Base-by-base conservation (phyloP, 345 rosid species). In the Citrus sinensis region DNA sequence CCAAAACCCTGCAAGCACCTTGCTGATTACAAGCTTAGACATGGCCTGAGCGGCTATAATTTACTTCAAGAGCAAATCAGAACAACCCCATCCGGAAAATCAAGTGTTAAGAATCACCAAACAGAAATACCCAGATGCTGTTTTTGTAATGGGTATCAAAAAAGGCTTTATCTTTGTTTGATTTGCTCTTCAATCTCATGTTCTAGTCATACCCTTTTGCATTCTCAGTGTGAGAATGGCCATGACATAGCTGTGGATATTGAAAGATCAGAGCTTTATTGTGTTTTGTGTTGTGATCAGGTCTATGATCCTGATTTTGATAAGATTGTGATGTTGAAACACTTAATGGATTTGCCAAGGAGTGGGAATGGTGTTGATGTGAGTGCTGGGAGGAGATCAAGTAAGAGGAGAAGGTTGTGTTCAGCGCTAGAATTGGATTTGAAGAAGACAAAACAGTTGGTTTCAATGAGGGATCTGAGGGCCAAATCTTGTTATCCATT, bases 301-400 rank as follows among this genome's bases (percentile, higher is more conserved):
- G 91, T 95, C 75, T 95, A 95, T 77, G 98, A 92, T 82, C 89
- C 89, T 64, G 96, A 92, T 71, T 92, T 95, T 82, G 99, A 95
- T 74, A 84, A 85, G 73, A 80, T 84, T 46, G 91, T 95, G 51
- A 87, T 92, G 70, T 82, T 86, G 17, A 89, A 86, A 35, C 92
- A 85, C 76, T 69, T 87, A 65, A 61, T 74, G 74, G 83, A 85
- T 68, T 69, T 89, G 65, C 83, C 85, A n/a, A 76, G 62, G 70
- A 70, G 65, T 19, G 90, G 85, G 67, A 80, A 86, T 49, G 86
- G 87, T 6, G 66, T 66, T 61, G 87, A 80, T 22, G 71, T 49
- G 20, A 37, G 59, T 40, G 85, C 65, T 76, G 75, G 60, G 37
- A 88, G 75, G 78, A 88, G 93, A 76, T 88, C 93, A 30, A 85